These are phyloP conservation scores for Pneumocystis jirovecii DNA, from an alignment of 1,139 yeast species.

Conservation along the genomic window DNA sequence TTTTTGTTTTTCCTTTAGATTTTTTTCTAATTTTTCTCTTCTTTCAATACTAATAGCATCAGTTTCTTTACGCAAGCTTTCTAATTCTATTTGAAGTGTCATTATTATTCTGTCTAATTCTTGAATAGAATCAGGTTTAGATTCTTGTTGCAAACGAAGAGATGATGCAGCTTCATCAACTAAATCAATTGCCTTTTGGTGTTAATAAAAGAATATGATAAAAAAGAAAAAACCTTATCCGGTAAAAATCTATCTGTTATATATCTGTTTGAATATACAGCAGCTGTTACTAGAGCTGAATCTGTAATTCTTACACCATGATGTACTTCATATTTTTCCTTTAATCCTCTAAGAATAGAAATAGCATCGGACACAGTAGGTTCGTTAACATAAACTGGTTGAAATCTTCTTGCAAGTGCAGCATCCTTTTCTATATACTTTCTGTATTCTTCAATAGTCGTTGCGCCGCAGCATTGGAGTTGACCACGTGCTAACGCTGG, in stretches of 20 bases:
- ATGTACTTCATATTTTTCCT: conserved; percentile 89
- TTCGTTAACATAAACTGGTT: conserved; percentile 72
- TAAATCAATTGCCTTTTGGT: conserved; percentile 39
- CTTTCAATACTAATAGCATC: conserved; percentile 74
- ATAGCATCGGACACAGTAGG: conserved; percentile 90
- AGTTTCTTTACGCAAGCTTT: conserved; percentile 80
- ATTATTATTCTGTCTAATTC: conserved; percentile 75
- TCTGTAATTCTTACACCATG: conserved; percentile 97
- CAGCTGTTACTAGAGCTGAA: conserved; percentile 86
- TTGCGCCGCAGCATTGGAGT: conserved; percentile 90
- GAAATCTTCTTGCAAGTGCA: conserved; percentile 81
- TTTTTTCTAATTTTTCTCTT: conserved; percentile 46
- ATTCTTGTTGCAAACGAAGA: conserved; percentile 82
- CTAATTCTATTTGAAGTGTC: conserved; percentile 90
- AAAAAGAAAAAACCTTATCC: conserved; percentile 37
- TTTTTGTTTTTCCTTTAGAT: conserved; percentile 43
- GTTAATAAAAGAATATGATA: conserved; percentile 32
- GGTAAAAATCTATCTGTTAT: conserved; percentile 85
- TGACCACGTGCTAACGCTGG: conserved; percentile 92
- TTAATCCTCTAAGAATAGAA: conserved; percentile 79
- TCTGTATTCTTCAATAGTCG: conserved; percentile 74
- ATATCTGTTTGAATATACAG: conserved; percentile 76
- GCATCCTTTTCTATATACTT: conserved; percentile 87
- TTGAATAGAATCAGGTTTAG: conserved; percentile 89
- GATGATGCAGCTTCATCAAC: conserved; percentile 98